Evolutionary conservation across 208 protist genomes (phyloP).

Genomic region (Kentomonas sorsogonicus): DNA sequence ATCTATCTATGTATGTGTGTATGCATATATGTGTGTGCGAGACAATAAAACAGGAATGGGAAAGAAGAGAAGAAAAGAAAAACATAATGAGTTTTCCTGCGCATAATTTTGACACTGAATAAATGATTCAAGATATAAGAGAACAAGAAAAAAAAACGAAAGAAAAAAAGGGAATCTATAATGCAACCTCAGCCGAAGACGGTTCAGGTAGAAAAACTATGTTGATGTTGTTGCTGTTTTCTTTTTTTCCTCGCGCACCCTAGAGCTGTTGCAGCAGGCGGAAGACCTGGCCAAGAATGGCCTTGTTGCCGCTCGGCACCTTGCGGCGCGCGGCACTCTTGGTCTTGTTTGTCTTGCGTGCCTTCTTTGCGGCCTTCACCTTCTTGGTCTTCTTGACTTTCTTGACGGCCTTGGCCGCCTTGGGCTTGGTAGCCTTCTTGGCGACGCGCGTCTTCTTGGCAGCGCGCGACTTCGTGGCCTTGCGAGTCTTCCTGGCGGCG

Average conservation of each 20-base stretch:
- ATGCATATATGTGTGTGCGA: neutral
- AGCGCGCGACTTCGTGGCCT: too few relatives aligned
- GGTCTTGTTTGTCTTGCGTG: too few relatives aligned
- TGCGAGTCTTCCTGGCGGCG: too few relatives aligned
- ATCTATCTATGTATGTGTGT: too few relatives aligned
- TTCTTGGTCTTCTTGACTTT: conserved; percentile 10
- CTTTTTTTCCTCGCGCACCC: neutral
- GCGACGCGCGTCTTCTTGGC: too few relatives aligned
- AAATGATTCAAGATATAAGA: neutral
- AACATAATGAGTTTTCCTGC: conserved; percentile 3
- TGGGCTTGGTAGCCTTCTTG: neutral
- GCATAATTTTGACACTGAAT: neutral
- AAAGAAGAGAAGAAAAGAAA: conserved; percentile 5
- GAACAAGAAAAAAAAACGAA: conserved; percentile 10
- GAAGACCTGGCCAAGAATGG: too few relatives aligned
- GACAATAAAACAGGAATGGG: conserved; percentile 7
- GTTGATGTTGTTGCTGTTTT: neutral
- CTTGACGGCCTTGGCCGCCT: conserved; percentile 3
- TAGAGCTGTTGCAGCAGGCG: too few relatives aligned
- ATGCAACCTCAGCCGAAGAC: neutral
- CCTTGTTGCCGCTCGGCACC: too few relatives aligned
- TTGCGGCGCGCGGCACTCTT: too few relatives aligned
- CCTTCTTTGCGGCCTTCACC: conserved; percentile 6
- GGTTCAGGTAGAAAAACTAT: neutral
- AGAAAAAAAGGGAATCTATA: neutral